Evolutionary conservation across 1,139 yeast species (phyloP).

Genomic region (Arxiozyma slooffiae): DNA sequence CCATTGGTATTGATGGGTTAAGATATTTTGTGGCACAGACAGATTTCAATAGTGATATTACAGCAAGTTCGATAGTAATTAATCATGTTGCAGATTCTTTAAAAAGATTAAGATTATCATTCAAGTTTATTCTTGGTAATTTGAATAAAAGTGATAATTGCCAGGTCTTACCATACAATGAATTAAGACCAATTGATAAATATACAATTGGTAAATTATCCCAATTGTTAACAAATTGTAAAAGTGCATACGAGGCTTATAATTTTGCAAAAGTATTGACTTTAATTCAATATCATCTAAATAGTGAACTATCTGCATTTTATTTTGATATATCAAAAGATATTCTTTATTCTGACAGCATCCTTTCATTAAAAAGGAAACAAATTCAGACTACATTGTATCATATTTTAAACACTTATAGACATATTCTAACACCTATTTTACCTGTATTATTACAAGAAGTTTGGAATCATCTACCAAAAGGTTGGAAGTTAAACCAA

Average conservation of each 20-base stretch:
- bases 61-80: slow-evolving; percentile 62
- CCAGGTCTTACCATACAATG: slow-evolving; percentile 19
- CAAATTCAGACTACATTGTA: slow-evolving; percentile 64
- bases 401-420: slow-evolving; percentile 51
- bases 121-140: slow-evolving; percentile 74
- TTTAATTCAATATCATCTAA: slow-evolving; percentile 61
- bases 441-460: slow-evolving; percentile 81
- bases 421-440: slow-evolving; percentile 66
- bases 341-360: slow-evolving; percentile 61
- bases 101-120: slow-evolving; percentile 74
- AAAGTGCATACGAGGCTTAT: slow-evolving; percentile 42
- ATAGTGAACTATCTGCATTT: slow-evolving; percentile 64
- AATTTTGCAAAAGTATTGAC: slow-evolving; percentile 60
- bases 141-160: slow-evolving; percentile 34
- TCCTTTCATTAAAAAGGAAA: slow-evolving; percentile 42
- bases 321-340: slow-evolving; percentile 87
- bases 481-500: slow-evolving; percentile 9
- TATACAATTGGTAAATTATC: slow-evolving; percentile 49
- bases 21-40: slow-evolving; percentile 87
- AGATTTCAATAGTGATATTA: slow-evolving; percentile 73
- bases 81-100: slow-evolving; percentile 69
- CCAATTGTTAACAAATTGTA: slow-evolving; percentile 38
- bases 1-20: slow-evolving; percentile 86
- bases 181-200: slow-evolving; percentile 52
- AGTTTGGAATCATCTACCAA: slow-evolving; percentile 52